A percentile compares a stretch with the other conserved stretches of the same genome.
Evolutionary conservation across 352 stramenopile genomes (phyloP).

Genomic region (Pythium myriotylum): DNA sequence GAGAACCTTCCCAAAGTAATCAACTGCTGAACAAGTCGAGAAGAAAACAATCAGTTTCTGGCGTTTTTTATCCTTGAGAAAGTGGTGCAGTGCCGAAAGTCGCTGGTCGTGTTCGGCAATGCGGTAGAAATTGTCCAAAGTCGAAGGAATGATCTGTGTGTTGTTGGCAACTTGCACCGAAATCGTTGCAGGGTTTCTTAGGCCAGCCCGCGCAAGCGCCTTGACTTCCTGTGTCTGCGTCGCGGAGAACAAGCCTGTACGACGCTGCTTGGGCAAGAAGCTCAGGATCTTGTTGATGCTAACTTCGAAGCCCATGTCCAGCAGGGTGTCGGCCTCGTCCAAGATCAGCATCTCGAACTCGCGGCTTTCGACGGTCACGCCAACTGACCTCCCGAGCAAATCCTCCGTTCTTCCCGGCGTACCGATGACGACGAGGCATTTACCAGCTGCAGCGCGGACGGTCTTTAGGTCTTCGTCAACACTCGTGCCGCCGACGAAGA

Average conservation of each 20-base stretch:
- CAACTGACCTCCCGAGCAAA: conserved; percentile 85
- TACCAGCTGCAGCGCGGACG: conserved; percentile 57
- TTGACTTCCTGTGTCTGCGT: conserved; percentile 96
- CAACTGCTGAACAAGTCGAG: conserved; percentile 98
- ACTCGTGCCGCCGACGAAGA: conserved; percentile 91
- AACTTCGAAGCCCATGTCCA: conserved; percentile 98
- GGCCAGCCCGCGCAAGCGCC: conserved; percentile 93
- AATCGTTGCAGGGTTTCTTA: conserved; percentile 98
- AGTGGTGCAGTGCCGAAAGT: conserved; percentile 91
- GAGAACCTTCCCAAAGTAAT: conserved; percentile 96
- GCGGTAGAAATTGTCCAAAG: conserved; percentile 95
- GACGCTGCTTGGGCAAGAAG: conserved; percentile 96
- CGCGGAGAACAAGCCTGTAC: conserved; percentile 93
- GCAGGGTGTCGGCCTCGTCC: conserved; percentile 98
- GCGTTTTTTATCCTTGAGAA: conserved; percentile 87
- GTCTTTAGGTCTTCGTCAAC: conserved; percentile 84
- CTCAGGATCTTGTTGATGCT: conserved; percentile 95
- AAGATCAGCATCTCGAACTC: conserved; percentile 98
- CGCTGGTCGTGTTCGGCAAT: conserved; percentile 94
- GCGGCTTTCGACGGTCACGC: conserved; percentile 80
- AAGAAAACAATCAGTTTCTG: conserved; percentile 99
- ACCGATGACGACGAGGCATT: conserved; percentile 77
- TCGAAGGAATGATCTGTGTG: conserved; percentile 75
- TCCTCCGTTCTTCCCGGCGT: conserved; percentile 87
- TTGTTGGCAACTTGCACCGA: conserved; percentile 94